These are phyloP conservation scores for Fusarium torulosum DNA, from an alignment of 2,329 filamentous ascomycete species.

Conservation along the genomic window DNA sequence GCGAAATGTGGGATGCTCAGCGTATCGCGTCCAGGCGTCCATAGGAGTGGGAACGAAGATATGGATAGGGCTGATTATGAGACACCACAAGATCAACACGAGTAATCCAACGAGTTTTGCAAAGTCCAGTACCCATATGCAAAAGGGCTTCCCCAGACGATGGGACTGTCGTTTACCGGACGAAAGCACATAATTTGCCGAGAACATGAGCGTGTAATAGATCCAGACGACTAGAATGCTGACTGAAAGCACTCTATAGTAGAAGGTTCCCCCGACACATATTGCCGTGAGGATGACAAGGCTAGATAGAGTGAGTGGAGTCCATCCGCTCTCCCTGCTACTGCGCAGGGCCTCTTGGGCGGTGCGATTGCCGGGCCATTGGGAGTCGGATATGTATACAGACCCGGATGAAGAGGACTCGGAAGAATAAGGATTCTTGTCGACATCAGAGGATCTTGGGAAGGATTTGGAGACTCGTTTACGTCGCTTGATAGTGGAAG, in stretches of 20 bases:
- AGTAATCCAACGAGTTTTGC: neutral
- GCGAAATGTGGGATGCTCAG: neutral
- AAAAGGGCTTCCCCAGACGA: neutral
- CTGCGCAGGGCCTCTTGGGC: too few species aligned
- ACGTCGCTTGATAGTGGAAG: neutral
- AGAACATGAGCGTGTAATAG: neutral
- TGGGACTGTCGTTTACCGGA: neutral
- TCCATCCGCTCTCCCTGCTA: neutral
- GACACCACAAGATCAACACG: neutral
- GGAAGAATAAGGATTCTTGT: neutral
- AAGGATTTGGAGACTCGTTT: neutral
- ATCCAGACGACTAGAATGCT: neutral
- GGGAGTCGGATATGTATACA: neutral
- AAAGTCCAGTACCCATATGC: neutral
- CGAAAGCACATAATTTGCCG: too few species aligned
- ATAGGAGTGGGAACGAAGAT: neutral
- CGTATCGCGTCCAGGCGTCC: neutral
- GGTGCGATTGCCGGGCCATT: neutral
- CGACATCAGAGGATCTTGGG: too few species aligned
- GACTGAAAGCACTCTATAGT: neutral
- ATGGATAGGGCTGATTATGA: neutral
- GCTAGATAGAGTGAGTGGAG: neutral
- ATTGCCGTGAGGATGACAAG: neutral
- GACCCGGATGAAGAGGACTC: neutral
- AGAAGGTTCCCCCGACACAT: neutral